Evolutionary conservation across 2,329 filamentous ascomycete species (phyloP).

Genomic region (Ophioceras dolichostomum): DNA sequence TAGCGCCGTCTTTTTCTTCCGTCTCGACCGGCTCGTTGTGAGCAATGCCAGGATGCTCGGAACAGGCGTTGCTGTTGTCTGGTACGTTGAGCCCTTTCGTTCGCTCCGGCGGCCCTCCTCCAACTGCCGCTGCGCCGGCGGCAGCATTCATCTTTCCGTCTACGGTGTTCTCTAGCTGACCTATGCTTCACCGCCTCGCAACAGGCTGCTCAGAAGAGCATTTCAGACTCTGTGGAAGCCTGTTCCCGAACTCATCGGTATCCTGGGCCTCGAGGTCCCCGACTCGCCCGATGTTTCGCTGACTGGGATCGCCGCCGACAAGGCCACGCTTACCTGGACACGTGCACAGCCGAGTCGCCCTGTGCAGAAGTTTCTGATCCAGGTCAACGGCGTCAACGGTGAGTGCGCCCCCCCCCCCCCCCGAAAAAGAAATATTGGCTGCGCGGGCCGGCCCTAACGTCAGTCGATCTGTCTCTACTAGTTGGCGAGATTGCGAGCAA

Average conservation of each 20-base stretch:
- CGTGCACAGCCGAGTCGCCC: conserved; percentile 51
- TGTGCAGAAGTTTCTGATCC: conserved; percentile 79
- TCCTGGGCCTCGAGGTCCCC: conserved; percentile 89
- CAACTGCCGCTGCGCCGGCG: too few relatives aligned
- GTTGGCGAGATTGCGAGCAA: conserved; percentile 73
- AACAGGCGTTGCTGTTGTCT: conserved; percentile 38
- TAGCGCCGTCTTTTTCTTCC: conserved; percentile 24
- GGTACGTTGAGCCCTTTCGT: conserved; percentile 20
- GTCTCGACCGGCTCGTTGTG: conserved; percentile 32
- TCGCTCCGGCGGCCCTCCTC: background rate
- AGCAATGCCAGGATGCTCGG: conserved; percentile 42
- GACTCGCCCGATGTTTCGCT: conserved; percentile 81
- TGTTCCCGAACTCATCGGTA: conserved; percentile 78
- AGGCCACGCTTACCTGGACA: conserved; percentile 86
- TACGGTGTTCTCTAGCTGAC: background rate
- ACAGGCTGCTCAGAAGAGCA: conserved; percentile 72
- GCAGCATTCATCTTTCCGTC: too few relatives aligned
- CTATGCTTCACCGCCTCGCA: conserved; percentile 4
- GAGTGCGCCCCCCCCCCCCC: conserved; percentile 19
- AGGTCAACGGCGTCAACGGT: conserved; percentile 90
- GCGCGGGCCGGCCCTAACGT: too few relatives aligned
- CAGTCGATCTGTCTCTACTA: conserved; percentile 27
- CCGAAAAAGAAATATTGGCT: too few relatives aligned
- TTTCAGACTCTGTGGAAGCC: conserved; percentile 85
- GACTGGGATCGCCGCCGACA: conserved; percentile 76